Evolutionary conservation across 352 stramenopile genomes (phyloP), one percentile per base, ranked within the genome.

Genomic region (Elongisporangium undulatum): DNA sequence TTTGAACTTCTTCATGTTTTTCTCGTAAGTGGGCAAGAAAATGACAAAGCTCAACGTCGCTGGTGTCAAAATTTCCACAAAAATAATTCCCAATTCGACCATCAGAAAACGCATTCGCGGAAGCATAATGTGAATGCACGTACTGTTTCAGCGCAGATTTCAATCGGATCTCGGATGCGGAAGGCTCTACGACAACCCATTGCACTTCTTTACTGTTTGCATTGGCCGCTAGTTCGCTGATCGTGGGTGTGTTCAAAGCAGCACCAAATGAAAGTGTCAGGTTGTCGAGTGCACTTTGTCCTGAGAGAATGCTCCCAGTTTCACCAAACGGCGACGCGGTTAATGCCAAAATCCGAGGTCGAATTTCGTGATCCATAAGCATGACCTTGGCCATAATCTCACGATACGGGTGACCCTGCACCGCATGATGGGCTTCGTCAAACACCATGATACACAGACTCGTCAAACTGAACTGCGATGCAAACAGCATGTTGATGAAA

Each of bases 401-500:
- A 19, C 71, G 75, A 54, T 92, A 92, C 0, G 84, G 80, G 55
- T 90, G 71, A 1, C 76, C 74, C 20, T 77, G 72, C 53, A 70
- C 90, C 3, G 78, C 82, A 50, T 94, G 84, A 52, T 94, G 84
- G 4, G 84, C 84, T 71, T 94, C 82, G 41, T 94, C 84, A 67
- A 94, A 91, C 16, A 94, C 75, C 70, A 94, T 74, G 41, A 82
- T 62, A 51, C 78, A 87, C 19, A 89, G 87, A 54, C 91, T 69
- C 13, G 73, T 72, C 16, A 90, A 71, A 2, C 48, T 61, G 0
- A 83, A 68, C 16, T 65, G 59, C 0, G 51, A 16, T 10, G 70
- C 64, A 49, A 63, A 72, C 10, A 90, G 22, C 65, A 87, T 72
- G 56, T 92, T 92, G 19, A 77, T 54, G 45, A 92, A 92, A 49